phyloP scores from a whole-genome alignment of 306 rosid genomes.

The Vachellia collinsii region DNA sequence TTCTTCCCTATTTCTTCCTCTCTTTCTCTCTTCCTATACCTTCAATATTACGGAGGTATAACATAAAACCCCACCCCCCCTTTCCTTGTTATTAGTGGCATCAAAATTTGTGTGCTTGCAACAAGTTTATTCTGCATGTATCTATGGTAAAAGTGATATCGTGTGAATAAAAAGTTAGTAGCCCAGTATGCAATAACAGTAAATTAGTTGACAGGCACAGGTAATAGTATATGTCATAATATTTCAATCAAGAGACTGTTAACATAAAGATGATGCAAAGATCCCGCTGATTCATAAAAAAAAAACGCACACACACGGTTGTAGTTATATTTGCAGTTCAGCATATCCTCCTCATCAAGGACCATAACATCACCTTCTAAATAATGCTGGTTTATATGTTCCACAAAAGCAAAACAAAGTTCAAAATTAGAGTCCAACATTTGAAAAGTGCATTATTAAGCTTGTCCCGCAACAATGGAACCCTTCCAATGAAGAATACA shows the following conservation, averaged over 20 bases:
- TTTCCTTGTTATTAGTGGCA: not conserved
- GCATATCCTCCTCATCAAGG: not conserved
- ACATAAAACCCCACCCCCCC: not conserved
- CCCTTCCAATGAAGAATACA: not conserved
- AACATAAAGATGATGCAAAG: not conserved
- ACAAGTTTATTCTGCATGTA: not conserved
- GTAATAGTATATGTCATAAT: not conserved
- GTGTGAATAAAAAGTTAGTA: not conserved
- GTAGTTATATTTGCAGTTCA: not conserved
- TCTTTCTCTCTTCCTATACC: too few relatives aligned
- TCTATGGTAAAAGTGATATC: not conserved
- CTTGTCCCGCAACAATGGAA: not conserved
- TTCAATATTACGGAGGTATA: too few relatives aligned
- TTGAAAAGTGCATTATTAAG: conserved; percentile 1
- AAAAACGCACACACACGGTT: not conserved
- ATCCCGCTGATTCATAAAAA: not conserved
- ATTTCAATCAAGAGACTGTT: not conserved
- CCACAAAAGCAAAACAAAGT: not conserved
- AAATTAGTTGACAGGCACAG: not conserved
- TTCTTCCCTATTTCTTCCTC: too few relatives aligned
- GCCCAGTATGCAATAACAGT: not conserved
- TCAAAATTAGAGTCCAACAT: not conserved
- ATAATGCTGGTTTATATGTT: not conserved
- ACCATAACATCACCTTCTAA: not conserved
- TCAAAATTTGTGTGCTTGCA: not conserved